Conservation (phyloP, 371 early-diverging fungal species). For the Mucor circinelloides region DNA sequence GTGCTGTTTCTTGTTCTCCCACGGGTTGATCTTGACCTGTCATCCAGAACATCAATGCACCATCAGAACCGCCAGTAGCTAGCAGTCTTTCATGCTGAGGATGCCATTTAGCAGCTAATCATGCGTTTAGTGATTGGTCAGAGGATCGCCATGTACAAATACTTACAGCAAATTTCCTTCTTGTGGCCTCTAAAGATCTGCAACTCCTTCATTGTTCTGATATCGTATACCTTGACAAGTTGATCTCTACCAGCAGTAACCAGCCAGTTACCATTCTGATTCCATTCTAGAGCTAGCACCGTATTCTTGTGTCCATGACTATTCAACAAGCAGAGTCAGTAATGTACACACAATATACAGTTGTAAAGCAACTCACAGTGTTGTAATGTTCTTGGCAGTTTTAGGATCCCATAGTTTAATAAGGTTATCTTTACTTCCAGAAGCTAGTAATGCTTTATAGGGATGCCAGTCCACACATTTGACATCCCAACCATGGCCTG, state of each 20-base stretch:
- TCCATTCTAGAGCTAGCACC: constrained; percentile 92
- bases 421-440: constrained; percentile 98
- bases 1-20: constrained; percentile 86
- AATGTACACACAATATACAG: background rate
- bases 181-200: constrained; percentile 92
- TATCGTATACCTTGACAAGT: constrained; percentile 93
- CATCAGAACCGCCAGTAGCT: constrained; percentile 96
- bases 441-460: constrained; percentile 92
- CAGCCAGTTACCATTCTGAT: constrained; percentile 97
- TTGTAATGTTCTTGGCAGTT: constrained; percentile 84
- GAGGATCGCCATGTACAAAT: background rate
- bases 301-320: constrained; percentile 98
- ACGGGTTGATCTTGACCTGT: constrained; percentile 74
- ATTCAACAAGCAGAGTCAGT: background rate
- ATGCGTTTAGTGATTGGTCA: too few relatives aligned
- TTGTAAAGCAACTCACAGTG: constrained; percentile 67
- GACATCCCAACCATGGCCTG: constrained; percentile 99
- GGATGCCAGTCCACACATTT: constrained; percentile 99
- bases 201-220: constrained; percentile 95
- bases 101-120: constrained; percentile 90
- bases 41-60: constrained; percentile 93
- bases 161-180: constrained; percentile 93
- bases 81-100: constrained; percentile 93
- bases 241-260: constrained; percentile 97
- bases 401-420: constrained; percentile 99